These are phyloP conservation scores for Allium sativum DNA, from an alignment of 106 monocot species.

Conservation along the genomic window DNA sequence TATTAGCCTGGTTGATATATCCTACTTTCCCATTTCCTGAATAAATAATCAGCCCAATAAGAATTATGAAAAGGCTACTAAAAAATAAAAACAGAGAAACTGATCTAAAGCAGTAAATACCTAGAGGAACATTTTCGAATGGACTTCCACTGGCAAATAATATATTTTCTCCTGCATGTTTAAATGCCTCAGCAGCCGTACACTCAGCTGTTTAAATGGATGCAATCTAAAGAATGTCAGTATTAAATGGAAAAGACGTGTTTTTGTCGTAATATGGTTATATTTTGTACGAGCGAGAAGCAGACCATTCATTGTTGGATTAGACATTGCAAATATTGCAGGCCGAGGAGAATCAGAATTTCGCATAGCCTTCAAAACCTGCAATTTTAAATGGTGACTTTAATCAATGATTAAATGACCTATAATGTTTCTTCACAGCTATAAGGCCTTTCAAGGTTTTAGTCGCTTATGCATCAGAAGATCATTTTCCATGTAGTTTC, in stretches of 20 bases:
- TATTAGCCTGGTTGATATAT: constrained; percentile 94
- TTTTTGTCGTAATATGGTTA: not conserved
- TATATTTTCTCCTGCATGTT: constrained; percentile 79
- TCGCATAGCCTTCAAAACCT: constrained; percentile 90
- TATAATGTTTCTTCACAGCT: no score
- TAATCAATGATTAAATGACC: no score
- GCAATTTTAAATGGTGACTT: not conserved
- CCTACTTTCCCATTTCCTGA: constrained; percentile 78
- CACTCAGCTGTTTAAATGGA: constrained; percentile 66
- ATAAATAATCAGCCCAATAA: constrained; percentile 8
- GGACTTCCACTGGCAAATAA: constrained; percentile 99
- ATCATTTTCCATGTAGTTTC: no score
- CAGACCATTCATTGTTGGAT: constrained; percentile 89
- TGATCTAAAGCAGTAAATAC: constrained; percentile 18
- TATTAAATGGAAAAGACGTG: not conserved
- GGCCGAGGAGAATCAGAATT: constrained; percentile 79
- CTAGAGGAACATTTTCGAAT: constrained; percentile 76
- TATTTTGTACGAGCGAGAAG: constrained; percentile 1
- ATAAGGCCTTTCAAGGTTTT: no score
- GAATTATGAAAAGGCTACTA: not conserved
- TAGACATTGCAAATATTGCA: constrained; percentile 99
- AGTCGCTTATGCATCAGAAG: no score
- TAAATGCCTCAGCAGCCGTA: constrained; percentile 85
- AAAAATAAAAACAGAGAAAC: no score
- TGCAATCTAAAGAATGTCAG: not conserved